Conservation (phyloP, 495 filamentous ascomycete genomes). For the Penicillium simplicissimum region DNA sequence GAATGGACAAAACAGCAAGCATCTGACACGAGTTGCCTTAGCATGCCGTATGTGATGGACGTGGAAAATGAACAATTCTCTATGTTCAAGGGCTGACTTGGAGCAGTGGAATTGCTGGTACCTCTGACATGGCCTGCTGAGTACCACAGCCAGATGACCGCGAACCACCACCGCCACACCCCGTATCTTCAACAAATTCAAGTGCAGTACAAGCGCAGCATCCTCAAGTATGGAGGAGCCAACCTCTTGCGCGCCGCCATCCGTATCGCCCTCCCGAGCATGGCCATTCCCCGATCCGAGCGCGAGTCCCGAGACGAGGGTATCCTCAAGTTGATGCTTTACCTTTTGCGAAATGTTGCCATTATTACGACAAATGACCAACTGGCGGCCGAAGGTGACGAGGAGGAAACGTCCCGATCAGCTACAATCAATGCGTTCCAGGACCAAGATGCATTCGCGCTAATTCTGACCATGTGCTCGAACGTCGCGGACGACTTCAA, state of each 20-base stretch:
- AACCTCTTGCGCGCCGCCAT: slow-evolving; percentile 76
- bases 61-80: neutral
- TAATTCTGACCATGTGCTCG: slow-evolving; percentile 82
- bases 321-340: slow-evolving; percentile 88
- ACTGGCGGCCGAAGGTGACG: slow-evolving; percentile 66
- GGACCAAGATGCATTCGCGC: slow-evolving; percentile 83
- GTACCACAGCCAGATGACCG: slow-evolving; percentile 77
- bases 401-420: slow-evolving; percentile 85
- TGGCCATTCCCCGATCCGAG: slow-evolving; percentile 76
- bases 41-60: slow-evolving; percentile 60
- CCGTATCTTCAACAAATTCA: slow-evolving; percentile 88
- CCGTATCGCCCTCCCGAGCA: slow-evolving; percentile 80
- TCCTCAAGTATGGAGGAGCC: slow-evolving; percentile 77
- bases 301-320: slow-evolving; percentile 80
- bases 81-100: slow-evolving; percentile 10
- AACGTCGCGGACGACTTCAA: slow-evolving; percentile 92
- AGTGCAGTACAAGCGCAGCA: slow-evolving; percentile 80
- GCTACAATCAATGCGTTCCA: slow-evolving; percentile 85
- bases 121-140: slow-evolving; percentile 95
- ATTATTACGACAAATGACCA: slow-evolving; percentile 71
- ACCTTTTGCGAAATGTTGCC: slow-evolving; percentile 83
- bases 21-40: slow-evolving; percentile 77
- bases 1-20: slow-evolving; percentile 62
- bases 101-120: slow-evolving; percentile 79
- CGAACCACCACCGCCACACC: slow-evolving; percentile 88